Evolutionary conservation across 441 rosid genomes (phyloP).

Genomic region (Bruguiera hainesii): DNA sequence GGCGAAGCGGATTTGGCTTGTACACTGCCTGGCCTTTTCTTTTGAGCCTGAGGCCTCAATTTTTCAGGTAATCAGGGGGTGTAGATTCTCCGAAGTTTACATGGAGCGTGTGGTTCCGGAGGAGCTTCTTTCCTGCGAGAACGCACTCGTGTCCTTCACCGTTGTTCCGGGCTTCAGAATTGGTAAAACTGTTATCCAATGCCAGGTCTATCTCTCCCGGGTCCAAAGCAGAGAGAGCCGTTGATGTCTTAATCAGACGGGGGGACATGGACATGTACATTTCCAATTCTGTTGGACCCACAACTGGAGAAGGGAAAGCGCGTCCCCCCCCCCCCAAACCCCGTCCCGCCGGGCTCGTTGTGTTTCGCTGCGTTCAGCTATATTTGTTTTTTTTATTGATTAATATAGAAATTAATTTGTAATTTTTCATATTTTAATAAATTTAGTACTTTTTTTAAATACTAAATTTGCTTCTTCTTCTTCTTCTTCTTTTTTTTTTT

Average conservation of each 20-base stretch:
- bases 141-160: slow-evolving; percentile 52
- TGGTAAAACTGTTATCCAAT: slow-evolving; percentile 58
- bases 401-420: too few species aligned
- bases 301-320: slow-evolving; percentile 1
- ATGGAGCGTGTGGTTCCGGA: slow-evolving; percentile 76
- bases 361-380: slow-evolving; percentile 11
- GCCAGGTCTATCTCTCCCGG: slow-evolving; percentile 63
- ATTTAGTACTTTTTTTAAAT: too few species aligned
- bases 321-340: too few species aligned
- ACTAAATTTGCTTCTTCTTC: too few species aligned
- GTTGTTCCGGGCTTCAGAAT: slow-evolving; percentile 81
- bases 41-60: slow-evolving; percentile 55
- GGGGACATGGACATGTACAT: too few species aligned
- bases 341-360: neutral
- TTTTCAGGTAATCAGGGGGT: slow-evolving; percentile 54
- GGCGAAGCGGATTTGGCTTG: slow-evolving; percentile 82
- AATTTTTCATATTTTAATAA: too few species aligned
- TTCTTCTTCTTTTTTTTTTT: too few species aligned
- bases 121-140: slow-evolving; percentile 22
- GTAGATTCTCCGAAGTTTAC: slow-evolving; percentile 74
- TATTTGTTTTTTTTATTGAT: too few species aligned
- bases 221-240: slow-evolving; percentile 13
- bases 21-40: slow-evolving; percentile 77
- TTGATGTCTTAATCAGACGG: slow-evolving; percentile 7
- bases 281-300: neutral